phyloP scores from a whole-genome alignment of 1,284 basidiomycete species.

The Phenoliferia sp. region DNA sequence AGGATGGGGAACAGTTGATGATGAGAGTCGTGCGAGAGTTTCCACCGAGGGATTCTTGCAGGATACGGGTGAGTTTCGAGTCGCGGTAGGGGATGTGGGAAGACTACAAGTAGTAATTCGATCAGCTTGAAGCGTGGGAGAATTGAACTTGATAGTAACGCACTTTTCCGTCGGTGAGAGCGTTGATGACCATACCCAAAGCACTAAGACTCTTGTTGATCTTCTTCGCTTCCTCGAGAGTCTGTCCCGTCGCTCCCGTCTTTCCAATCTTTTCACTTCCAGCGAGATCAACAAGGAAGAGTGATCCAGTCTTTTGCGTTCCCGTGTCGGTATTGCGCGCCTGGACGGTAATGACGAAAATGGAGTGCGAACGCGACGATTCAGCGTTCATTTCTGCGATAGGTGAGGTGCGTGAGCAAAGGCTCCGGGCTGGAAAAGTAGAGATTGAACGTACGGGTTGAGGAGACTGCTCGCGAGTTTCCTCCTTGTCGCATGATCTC shows the following conservation, averaged over 20 bases:
- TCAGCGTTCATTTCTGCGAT: conserved; percentile 98
- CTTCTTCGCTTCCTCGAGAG: conserved; percentile 99
- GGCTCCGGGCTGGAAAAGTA: not conserved
- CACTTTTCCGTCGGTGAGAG: conserved; percentile 92
- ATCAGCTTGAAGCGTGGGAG: not conserved
- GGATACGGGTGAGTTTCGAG: conserved; percentile 96
- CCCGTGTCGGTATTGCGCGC: conserved; percentile 94
- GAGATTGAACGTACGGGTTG: conserved; percentile 67
- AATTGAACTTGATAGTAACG: not conserved
- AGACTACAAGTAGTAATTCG: conserved; percentile 53
- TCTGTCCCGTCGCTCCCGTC: conserved; percentile 97
- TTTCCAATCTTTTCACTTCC: conserved; percentile 99
- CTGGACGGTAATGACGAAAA: conserved; percentile 95
- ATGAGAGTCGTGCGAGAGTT: conserved; percentile 98
- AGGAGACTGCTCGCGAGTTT: conserved; percentile 81
- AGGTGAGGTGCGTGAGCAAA: not conserved
- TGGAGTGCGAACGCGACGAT: conserved; percentile 97
- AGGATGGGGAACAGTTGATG: conserved; percentile 96
- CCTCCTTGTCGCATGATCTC: conserved; percentile 98
- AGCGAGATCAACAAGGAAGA: conserved; percentile 97
- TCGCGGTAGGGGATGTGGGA: conserved; percentile 98
- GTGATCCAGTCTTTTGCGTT: conserved; percentile 90
- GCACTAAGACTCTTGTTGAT: conserved; percentile 99
- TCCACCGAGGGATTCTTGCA: conserved; percentile 99
- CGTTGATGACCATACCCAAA: conserved; percentile 99